Evolutionary conservation across 2,329 filamentous ascomycete species (phyloP), one percentile per base, ranked within the genome.

Genomic region (Dothideomycetes sp.): DNA sequence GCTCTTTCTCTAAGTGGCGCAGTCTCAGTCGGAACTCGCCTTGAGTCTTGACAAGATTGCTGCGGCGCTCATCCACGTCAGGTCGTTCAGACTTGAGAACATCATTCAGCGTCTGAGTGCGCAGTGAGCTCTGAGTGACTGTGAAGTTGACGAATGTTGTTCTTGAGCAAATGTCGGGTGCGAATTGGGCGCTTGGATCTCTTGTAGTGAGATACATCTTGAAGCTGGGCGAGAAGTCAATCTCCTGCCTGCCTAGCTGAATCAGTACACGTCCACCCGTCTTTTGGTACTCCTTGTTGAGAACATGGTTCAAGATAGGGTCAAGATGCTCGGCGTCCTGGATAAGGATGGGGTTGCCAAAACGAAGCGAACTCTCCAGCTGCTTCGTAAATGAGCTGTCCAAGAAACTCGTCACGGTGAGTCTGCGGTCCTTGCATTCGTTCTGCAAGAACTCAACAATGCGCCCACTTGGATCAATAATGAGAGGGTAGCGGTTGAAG

Each of bases 71-170:
- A 57, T 98, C 91, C 14, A 98, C 87, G 63, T 98, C 91, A 3
- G 93, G 91, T 41, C 93, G 79, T 69, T 98, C 91, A 11, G 88
- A 94, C 62, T 96, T 96, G 55, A 98, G 75, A 24, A 96, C 91
- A 47, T 98, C 88, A 51, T 95, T 95, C 50, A 98, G 77, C 1
- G 91, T 95, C 63, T 98, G 91, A 2, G 91, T 96, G 65, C 94
- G 91, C 56, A 98, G 72, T 70, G 89, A 96, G 74, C 91, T 95
- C 66, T 96, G 89, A 4, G 91, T 98, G 47, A 98, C 89, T 1
- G 93, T 96, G 53, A 98, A 98, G 65, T 98, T 98, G 73, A 98
- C 91, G 63, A 98, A 94, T 0, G 93, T 98, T 5, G 91, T 96
- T 54, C 93, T 78, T 70, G 87, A 94, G 77, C 93, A 98, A 47